phyloP scores from a whole-genome alignment of 2,329 filamentous ascomycete genomes.

The Polychaeton citri region DNA sequence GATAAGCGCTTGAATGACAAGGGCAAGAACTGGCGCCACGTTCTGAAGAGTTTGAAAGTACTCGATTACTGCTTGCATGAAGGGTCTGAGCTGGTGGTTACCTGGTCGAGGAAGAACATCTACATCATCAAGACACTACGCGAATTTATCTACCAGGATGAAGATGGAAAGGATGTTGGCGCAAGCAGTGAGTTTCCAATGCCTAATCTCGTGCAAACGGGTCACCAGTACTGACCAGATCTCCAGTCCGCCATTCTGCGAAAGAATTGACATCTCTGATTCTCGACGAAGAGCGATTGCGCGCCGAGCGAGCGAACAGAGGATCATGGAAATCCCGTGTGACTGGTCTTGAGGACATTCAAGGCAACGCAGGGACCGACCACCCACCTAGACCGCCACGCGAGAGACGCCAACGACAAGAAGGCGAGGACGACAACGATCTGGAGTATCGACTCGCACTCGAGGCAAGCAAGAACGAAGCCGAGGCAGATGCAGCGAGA shows the following conservation, averaged over 20 bases:
- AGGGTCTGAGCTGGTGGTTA: constrained; percentile 89
- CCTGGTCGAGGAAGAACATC: constrained; percentile 94
- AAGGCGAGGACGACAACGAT: constrained; percentile 61
- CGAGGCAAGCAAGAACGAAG: constrained; percentile 88
- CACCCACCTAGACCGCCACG: constrained; percentile 30
- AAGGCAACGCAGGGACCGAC: constrained; percentile 21
- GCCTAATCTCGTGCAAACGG: background rate
- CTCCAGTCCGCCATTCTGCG: constrained; percentile 79
- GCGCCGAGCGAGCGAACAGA: constrained; percentile 78
- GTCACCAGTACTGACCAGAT: constrained; percentile 7
- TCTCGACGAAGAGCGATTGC: constrained; percentile 82
- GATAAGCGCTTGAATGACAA: constrained; percentile 98
- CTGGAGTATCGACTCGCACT: constrained; percentile 80
- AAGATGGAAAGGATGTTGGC: constrained; percentile 88
- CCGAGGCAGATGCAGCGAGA: constrained; percentile 77
- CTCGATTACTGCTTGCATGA: constrained; percentile 97
- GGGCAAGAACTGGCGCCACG: constrained; percentile 98
- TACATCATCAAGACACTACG: constrained; percentile 98
- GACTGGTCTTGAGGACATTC: constrained; percentile 77
- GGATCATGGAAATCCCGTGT: constrained; percentile 96
- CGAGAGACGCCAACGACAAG: constrained; percentile 10
- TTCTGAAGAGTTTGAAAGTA: constrained; percentile 93
- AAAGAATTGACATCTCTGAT: constrained; percentile 91
- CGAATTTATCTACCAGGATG: constrained; percentile 93
- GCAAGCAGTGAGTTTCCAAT: constrained; percentile 65